phyloP scores from a whole-genome alignment of 768 basidiomycete species.

The Auriscalpium vulgare region DNA sequence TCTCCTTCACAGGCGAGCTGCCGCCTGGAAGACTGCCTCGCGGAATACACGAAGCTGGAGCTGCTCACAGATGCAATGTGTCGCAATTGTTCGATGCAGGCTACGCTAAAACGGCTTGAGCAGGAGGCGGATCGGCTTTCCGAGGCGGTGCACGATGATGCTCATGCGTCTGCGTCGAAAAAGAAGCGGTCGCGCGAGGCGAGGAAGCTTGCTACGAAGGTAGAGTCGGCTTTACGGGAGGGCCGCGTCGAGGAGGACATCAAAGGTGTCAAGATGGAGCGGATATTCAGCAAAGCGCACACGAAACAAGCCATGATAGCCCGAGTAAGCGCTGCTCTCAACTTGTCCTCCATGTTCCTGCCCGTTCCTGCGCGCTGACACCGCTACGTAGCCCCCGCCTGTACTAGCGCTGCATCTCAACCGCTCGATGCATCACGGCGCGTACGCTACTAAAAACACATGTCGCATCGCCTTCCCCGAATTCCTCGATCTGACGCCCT shows the following conservation, averaged over 20 bases:
- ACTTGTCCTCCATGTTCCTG: background rate
- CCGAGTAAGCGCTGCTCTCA: constrained; percentile 43
- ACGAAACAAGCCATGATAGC: constrained; percentile 93
- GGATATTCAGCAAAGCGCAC: constrained; percentile 62
- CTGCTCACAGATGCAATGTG: constrained; percentile 88
- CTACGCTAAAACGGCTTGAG: constrained; percentile 59
- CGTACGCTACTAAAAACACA: constrained; percentile 74
- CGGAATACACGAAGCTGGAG: constrained; percentile 86
- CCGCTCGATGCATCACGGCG: constrained; percentile 78
- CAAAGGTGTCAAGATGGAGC: constrained; percentile 73
- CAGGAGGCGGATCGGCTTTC: constrained; percentile 55
- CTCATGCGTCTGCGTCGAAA: constrained; percentile 55
- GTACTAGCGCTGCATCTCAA: constrained; percentile 88
- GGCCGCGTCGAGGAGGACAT: constrained; percentile 80
- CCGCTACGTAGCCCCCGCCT: constrained; percentile 57
- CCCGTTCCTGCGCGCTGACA: background rate
- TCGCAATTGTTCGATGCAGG: constrained; percentile 79
- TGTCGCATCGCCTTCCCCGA: constrained; percentile 79
- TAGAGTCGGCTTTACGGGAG: constrained; percentile 59
- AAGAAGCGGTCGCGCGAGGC: constrained; percentile 72
- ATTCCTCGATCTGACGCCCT: constrained; percentile 82
- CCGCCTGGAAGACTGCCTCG: constrained; percentile 73
- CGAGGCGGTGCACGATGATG: constrained; percentile 21
- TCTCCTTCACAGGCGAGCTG: constrained; percentile 44
- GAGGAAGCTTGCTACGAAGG: constrained; percentile 49